Base-by-base conservation (phyloP, 352 stramenopile species). In the Halophytophthora polymorphica region DNA sequence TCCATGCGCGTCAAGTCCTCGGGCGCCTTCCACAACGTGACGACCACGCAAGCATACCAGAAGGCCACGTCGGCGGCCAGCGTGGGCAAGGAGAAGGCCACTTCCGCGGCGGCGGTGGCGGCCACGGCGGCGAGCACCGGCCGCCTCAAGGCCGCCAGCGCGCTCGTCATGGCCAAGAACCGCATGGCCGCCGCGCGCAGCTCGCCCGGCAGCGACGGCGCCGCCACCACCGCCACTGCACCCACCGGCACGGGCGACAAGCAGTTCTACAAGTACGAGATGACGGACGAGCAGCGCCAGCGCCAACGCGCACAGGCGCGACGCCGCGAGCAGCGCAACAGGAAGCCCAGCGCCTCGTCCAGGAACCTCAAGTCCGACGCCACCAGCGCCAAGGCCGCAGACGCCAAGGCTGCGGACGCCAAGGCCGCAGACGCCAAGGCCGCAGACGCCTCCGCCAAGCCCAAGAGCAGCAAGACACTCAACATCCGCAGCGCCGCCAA, bases 181-280 rank as follows among this genome's bases (percentile, higher is more conserved):
- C 60, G 70, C 2, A 59, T 90, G 18, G 47, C 46, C 18, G 66
- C 45, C 41, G 61, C n/a, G 7, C 59, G 58, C 31, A 64, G 58
- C 28, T 60, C 59, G 8, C 56, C 60, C 8, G 40, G 48, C 15
- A 62, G 45, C 21, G 25, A 31, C 50, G 66, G 5, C 50, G 49
- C 13, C 53, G 63, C 15, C 44, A 41, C 17, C 53, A 66, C 15
- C 40, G 82, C 33, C 68, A 71, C 23, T 85, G 66, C 65, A 3
- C n/a, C n/a, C n/a, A n/a, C n/a, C n/a, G n/a, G n/a, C n/a, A n/a
- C n/a, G n/a, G n/a, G n/a, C n/a, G 71, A 83, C 41, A 86, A 86
- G 55, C 48, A 82, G 45, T 88, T 88, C 39, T 89, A 86, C 71
- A 85, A 86, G 63, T 89, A 89, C 64, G 78, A 89, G 38, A 87